Evolutionary conservation across 495 filamentous ascomycete species (phyloP).

Genomic region (Hypomontagnella monticulosa): DNA sequence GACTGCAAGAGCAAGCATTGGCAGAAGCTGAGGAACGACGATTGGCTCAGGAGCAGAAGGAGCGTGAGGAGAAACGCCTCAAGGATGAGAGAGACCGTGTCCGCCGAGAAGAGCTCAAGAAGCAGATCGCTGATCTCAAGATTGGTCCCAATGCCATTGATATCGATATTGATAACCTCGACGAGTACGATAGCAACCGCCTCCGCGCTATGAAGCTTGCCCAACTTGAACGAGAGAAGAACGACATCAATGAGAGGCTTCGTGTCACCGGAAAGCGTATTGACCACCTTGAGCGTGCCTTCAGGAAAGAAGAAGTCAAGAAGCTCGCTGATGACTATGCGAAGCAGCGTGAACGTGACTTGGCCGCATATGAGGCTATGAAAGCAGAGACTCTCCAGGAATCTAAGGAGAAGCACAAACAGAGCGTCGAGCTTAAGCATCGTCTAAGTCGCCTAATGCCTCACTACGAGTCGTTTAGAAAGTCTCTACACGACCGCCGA

Average conservation of each 20-base stretch:
- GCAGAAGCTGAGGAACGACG: slow-evolving; percentile 88
- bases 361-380: slow-evolving; percentile 79
- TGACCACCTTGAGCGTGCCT: slow-evolving; percentile 96
- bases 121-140: slow-evolving; percentile 94
- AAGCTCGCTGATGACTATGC: slow-evolving; percentile 89
- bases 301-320: slow-evolving; percentile 93
- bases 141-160: slow-evolving; percentile 81
- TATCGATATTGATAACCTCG: slow-evolving; percentile 75
- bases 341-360: slow-evolving; percentile 80
- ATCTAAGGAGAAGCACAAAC: slow-evolving; percentile 83
- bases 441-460: slow-evolving; percentile 84
- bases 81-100: slow-evolving; percentile 91
- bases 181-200: slow-evolving; percentile 86
- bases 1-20: slow-evolving; percentile 81
- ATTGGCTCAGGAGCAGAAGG: slow-evolving; percentile 86
- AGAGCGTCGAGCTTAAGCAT: slow-evolving; percentile 91
- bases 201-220: slow-evolving; percentile 94
- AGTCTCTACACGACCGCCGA: slow-evolving; percentile 81
- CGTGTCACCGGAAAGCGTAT: slow-evolving; percentile 93
- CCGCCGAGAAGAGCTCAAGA: slow-evolving; percentile 91
- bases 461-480: slow-evolving; percentile 81
- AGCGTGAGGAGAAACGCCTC: slow-evolving; percentile 87
- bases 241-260: slow-evolving; percentile 86
- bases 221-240: slow-evolving; percentile 97
- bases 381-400: slow-evolving; percentile 81